phyloP scores from a whole-genome alignment of 345 rosid species.

The Euphorbia tirucalli region DNA sequence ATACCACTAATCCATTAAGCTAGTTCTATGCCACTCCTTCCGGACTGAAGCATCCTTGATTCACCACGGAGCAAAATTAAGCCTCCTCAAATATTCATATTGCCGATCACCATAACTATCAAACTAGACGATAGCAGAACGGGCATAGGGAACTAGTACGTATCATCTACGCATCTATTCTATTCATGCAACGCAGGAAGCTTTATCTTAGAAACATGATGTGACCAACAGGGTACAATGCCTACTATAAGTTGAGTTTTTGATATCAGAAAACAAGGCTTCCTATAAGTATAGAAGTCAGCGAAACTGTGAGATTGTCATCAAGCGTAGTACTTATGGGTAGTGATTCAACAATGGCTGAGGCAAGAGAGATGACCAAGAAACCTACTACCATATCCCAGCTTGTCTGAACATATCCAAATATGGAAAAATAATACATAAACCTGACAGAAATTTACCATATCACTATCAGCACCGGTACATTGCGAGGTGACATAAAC shows the following conservation, averaged over 20 bases:
- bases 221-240: not conserved
- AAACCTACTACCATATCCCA: conserved; percentile 58
- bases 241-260: not conserved
- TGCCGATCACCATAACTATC: too few relatives aligned
- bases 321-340: conserved; percentile 77
- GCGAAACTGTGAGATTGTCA: conserved; percentile 82
- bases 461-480: conserved; percentile 7
- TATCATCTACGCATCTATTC: too few relatives aligned
- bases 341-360: conserved; percentile 78
- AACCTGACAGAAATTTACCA: conserved; percentile 39
- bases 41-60: too few relatives aligned
- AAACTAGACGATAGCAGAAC: too few relatives aligned
- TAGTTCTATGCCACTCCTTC: too few relatives aligned
- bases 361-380: conserved; percentile 59
- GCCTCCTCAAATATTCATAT: too few relatives aligned
- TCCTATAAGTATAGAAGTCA: conserved; percentile 63
- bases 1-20: too few relatives aligned
- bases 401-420: conserved; percentile 51
- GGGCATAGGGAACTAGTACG: too few relatives aligned
- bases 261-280: conserved; percentile 38
- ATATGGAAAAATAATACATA: conserved; percentile 69
- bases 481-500: not conserved
- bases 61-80: too few relatives aligned
- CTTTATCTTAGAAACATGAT: too few relatives aligned
- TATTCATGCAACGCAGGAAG: too few relatives aligned